phyloP scores from a whole-genome alignment of 73 alveolate genomes.

The Diophrys sp. region DNA sequence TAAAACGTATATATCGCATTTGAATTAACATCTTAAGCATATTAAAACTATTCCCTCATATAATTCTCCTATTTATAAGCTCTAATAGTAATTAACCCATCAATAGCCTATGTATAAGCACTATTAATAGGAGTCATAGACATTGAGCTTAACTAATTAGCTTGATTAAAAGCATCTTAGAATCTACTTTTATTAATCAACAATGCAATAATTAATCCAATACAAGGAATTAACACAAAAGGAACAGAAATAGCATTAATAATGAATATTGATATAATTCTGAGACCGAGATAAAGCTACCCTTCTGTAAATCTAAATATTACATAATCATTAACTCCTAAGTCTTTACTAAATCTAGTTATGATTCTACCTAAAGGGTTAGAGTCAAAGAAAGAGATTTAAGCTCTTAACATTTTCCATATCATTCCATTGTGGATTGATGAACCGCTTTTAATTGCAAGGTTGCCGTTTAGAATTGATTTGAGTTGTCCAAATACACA shows the following conservation, averaged over 20 bases:
- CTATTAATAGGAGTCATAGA: conserved; percentile 17
- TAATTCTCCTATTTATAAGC: conserved; percentile 6
- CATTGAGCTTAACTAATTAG: background rate
- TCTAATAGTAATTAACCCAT: conserved; percentile 16
- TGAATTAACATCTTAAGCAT: background rate
- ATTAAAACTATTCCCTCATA: background rate
- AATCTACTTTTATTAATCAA: background rate
- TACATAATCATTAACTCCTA: conserved; percentile 24
- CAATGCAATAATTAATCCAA: background rate
- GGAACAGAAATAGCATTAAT: conserved; percentile 3
- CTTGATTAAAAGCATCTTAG: background rate
- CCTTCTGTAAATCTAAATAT: background rate
- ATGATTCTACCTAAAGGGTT: conserved; percentile 85
- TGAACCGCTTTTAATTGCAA: conserved; percentile 47
- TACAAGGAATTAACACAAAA: conserved; percentile 2
- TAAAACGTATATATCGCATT: background rate
- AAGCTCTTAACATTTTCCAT: conserved; percentile 11
- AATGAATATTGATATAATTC: background rate
- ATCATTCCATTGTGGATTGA: conserved; percentile 21
- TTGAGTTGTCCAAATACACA: conserved; percentile 71
- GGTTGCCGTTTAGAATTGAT: conserved; percentile 78
- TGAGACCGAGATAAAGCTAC: background rate
- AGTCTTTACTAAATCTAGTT: conserved; percentile 67
- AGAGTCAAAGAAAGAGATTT: conserved; percentile 64
- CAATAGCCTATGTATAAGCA: background rate